These are phyloP conservation scores for Cystobasidium tubakii DNA, from an alignment of 768 basidiomycete genomes.

Conservation along the genomic window DNA sequence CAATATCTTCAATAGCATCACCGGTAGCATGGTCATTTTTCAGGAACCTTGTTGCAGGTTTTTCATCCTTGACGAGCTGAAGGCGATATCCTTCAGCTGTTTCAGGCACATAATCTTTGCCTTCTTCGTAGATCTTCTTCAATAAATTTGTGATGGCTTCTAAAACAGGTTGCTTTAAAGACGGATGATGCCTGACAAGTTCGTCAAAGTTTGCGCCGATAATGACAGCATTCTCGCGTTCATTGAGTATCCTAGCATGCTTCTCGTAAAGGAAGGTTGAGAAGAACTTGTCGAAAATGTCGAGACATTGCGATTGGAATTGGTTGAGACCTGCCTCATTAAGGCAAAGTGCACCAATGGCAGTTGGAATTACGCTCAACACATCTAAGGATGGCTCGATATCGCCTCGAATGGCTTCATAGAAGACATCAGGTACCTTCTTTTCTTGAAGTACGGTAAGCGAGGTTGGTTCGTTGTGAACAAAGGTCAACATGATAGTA, in stretches of 20 bases:
- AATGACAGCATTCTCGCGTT: constrained; percentile 84
- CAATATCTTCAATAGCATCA: neutral
- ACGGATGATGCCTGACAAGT: constrained; percentile 89
- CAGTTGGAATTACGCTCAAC: constrained; percentile 69
- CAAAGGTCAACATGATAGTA: constrained; percentile 46
- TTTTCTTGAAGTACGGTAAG: constrained; percentile 86
- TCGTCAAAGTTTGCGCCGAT: constrained; percentile 90
- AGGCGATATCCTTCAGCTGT: constrained; percentile 39
- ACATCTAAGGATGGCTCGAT: constrained; percentile 86
- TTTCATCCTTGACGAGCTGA: constrained; percentile 11
- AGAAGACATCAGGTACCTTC: constrained; percentile 80
- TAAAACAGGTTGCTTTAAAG: constrained; percentile 71
- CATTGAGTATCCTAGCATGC: constrained; percentile 74
- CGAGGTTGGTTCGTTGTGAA: constrained; percentile 97
- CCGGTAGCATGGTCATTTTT: neutral
- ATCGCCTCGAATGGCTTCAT: constrained; percentile 72
- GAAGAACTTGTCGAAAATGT: constrained; percentile 77
- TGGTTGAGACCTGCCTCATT: constrained; percentile 83
- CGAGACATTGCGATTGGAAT: constrained; percentile 59
- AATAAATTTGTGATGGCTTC: constrained; percentile 67
- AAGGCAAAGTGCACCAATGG: constrained; percentile 89
- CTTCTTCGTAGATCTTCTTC: constrained; percentile 67
- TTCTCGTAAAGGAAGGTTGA: constrained; percentile 76
- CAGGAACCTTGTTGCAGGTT: neutral
- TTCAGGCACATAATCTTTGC: constrained; percentile 50